A percentile compares a stretch with the other conserved stretches of the same genome.
Evolutionary conservation across 2,329 filamentous ascomycete genomes (phyloP).

Genomic region (Aspergillus terreus): DNA sequence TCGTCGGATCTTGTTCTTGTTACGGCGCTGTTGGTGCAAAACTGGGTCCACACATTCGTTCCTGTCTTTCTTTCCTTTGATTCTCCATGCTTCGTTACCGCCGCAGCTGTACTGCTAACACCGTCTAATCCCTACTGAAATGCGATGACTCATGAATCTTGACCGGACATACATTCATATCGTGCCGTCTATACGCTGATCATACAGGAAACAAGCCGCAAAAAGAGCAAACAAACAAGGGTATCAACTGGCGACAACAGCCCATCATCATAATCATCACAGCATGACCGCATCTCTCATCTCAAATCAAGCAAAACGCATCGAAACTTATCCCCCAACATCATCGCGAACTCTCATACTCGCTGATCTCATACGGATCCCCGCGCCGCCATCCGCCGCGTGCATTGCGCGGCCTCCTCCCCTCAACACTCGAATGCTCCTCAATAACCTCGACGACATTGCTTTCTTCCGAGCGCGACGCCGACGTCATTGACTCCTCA

Average conservation of each 20-base stretch:
- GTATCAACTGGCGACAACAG: background rate
- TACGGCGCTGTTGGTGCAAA: conserved; percentile 4
- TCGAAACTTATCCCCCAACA: background rate
- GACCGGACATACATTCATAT: background rate
- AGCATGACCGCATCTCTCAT: background rate
- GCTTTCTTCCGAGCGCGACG: conserved; percentile 36
- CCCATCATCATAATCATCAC: background rate
- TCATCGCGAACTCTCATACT: conserved; percentile 14
- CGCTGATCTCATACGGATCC: conserved; percentile 39
- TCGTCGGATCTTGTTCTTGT: background rate
- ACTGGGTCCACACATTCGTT: background rate
- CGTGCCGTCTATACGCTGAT: background rate
- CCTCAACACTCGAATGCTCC: conserved; percentile 43
- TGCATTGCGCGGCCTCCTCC: conserved; percentile 30
- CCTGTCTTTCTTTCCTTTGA: conserved; percentile 4
- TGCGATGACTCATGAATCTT: background rate
- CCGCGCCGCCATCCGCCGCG: conserved; percentile 48
- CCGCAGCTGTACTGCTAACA: background rate
- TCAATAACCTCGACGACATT: conserved; percentile 59
- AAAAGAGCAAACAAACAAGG: background rate
- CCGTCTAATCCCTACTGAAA: conserved; percentile 1
- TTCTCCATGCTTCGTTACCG: background rate
- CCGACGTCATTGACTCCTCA: conserved; percentile 30
- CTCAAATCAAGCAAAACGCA: background rate
- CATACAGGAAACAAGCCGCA: background rate